Percentiles rank a stretch among this genome's conserved stretches.
Conservation (phyloP, 1,284 basidiomycete genomes). For the Athelia sp. region DNA sequence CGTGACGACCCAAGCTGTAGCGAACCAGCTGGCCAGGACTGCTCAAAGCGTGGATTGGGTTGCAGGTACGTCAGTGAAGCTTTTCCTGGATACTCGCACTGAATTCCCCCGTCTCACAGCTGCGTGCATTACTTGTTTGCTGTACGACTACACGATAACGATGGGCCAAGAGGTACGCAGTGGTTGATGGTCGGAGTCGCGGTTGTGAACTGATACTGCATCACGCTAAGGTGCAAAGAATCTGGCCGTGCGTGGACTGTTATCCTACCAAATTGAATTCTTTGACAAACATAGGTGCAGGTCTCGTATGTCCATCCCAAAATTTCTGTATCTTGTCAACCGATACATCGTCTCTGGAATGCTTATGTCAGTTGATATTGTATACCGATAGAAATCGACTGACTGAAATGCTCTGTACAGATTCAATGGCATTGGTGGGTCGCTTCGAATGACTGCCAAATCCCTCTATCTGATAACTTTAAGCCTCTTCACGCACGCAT, state of each 20-base stretch:
- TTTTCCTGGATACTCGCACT: neutral
- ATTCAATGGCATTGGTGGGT: neutral
- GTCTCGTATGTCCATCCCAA: neutral
- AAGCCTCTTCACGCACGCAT: neutral
- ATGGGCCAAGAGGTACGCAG: neutral
- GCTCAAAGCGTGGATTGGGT: neutral
- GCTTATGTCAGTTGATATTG: neutral
- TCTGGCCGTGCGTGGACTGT: neutral
- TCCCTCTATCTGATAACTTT: neutral
- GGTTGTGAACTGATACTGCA: too few relatives aligned
- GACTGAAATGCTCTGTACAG: neutral
- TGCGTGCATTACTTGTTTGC: neutral
- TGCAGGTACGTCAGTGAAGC: neutral
- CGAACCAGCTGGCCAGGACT: neutral
- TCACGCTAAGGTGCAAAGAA: neutral
- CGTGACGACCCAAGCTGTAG: neutral
- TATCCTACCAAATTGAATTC: neutral
- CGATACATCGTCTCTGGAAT: neutral
- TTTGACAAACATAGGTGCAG: neutral
- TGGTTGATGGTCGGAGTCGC: neutral
- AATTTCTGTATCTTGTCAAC: neutral
- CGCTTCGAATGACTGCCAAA: neutral
- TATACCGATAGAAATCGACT: neutral
- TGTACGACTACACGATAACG: neutral
- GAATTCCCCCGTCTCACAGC: neutral